These are phyloP conservation scores for Leishmania gerbilli DNA, from an alignment of 208 protist species.

Conservation along the genomic window DNA sequence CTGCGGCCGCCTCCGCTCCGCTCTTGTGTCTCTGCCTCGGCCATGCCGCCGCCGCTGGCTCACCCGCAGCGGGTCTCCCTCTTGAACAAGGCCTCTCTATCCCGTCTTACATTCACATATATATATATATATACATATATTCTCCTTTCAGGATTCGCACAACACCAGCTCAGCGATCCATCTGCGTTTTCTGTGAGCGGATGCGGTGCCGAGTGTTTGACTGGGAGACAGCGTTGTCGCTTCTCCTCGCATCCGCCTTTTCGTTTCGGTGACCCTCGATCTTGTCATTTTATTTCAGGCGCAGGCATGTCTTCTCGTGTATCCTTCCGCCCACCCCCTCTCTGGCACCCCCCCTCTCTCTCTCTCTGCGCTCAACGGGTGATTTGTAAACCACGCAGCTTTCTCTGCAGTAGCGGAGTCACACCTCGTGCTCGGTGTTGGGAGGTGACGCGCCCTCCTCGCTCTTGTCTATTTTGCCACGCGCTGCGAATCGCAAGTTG, in stretches of 20 bases:
- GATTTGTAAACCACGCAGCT: background rate
- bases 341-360: background rate
- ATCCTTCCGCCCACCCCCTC: background rate
- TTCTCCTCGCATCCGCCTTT: background rate
- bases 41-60: background rate
- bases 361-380: background rate
- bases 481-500: background rate
- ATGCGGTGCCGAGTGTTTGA: background rate
- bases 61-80: background rate
- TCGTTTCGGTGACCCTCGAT: too few relatives aligned
- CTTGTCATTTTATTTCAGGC: background rate
- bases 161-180: background rate
- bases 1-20: background rate
- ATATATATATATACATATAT: too few relatives aligned
- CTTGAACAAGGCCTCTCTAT: background rate
- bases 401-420: background rate
- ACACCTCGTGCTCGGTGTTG: background rate
- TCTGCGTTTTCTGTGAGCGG: background rate
- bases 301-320: background rate
- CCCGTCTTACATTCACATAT: too few relatives aligned
- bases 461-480: background rate
- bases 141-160: background rate
- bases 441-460: background rate
- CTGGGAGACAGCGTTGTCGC: background rate
- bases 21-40: background rate